A percentile compares a stretch with the other conserved stretches of the same genome.
phyloP scores from a whole-genome alignment of 2,329 filamentous ascomycete genomes.

The Ophiostoma triangulosporum region DNA sequence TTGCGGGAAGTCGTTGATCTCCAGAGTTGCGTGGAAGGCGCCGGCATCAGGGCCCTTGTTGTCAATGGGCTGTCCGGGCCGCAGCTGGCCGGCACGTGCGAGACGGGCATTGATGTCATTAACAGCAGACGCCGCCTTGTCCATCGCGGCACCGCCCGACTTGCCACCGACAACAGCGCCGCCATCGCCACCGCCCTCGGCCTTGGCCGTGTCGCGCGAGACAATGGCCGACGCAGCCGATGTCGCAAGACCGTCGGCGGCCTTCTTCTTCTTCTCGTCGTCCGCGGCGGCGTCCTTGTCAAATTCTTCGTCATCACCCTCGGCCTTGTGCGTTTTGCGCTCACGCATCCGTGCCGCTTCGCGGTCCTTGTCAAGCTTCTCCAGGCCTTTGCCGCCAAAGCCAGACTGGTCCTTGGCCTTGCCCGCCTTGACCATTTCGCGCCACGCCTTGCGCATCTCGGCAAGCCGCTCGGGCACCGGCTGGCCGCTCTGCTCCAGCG shows the following conservation, averaged over 20 bases:
- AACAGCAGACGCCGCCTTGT: conserved; percentile 81
- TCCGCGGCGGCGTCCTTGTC: conserved; percentile 47
- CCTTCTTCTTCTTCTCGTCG: conserved; percentile 57
- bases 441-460: conserved; percentile 58
- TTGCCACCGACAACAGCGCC: background rate
- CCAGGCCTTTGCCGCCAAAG: conserved; percentile 89
- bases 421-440: conserved; percentile 82
- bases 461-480: conserved; percentile 57
- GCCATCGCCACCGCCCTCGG: conserved; percentile 13
- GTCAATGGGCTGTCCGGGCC: conserved; percentile 87
- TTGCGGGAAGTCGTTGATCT: conserved; percentile 99
- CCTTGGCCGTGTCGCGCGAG: conserved; percentile 36
- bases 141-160: conserved; percentile 40
- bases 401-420: conserved; percentile 82
- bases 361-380: conserved; percentile 80
- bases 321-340: conserved; percentile 79
- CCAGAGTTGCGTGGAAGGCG: conserved; percentile 88
- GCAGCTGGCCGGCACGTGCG: conserved; percentile 76
- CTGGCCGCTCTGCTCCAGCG: conserved; percentile 82
- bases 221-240: conserved; percentile 46
- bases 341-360: conserved; percentile 77
- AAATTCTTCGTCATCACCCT: conserved; percentile 69
- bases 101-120: conserved; percentile 83
- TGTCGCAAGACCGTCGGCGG: conserved; percentile 51
- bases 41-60: conserved; percentile 97